Base-by-base conservation (phyloP, 2,329 filamentous ascomycete species). In the Didymella glomerata region DNA sequence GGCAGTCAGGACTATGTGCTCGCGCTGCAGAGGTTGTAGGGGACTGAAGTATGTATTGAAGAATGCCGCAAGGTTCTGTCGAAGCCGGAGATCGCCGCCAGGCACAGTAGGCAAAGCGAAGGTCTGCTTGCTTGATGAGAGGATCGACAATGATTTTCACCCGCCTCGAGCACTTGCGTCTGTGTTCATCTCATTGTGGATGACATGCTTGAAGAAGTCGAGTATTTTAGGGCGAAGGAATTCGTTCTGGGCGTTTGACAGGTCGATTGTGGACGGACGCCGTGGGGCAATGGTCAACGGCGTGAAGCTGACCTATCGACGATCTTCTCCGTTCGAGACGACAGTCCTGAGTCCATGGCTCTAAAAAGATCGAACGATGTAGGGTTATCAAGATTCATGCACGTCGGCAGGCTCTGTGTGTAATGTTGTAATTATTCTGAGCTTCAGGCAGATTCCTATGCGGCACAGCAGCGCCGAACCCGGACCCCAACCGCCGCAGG, bases 391-490 rank as follows among this genome's bases (percentile, higher is more conserved):
- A 36, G 9, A 9, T 3, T 40, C 36, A 30, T 47, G 20, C 24
- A 38, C n/a, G 11, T 46, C n/a, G 32, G 5, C 24, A 40, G 7
- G n/a, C 7, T 46, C 44, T 40, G 22, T 46, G 36, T 38, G 41
- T 28, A 46, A 38, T n/a, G 45, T 72, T 61, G 36, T 72, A 68
- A 55, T 70, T 68, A 44, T 71, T 71, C 20, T 65, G 46, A 40
- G 10, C n/a, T 38, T 38, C 22, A 22, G 50, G 30, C 40, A 44
- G 16, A 45, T 18, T 27, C 30, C 49, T 38, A 16, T 53, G 49
- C 42, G 49, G 49, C 49, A 53, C 41, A 53, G 40, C 30, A 38
- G 20, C 38, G 40, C 42, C 30, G 42, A 30, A 44, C 41, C 30
- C 41, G 32, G 50, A 28, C 22, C 42, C 44, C 24, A 32, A 42